Evolutionary conservation across 805 yeast species (phyloP), one percentile per base, ranked within the genome.

Genomic region (Saitoella complicata): DNA sequence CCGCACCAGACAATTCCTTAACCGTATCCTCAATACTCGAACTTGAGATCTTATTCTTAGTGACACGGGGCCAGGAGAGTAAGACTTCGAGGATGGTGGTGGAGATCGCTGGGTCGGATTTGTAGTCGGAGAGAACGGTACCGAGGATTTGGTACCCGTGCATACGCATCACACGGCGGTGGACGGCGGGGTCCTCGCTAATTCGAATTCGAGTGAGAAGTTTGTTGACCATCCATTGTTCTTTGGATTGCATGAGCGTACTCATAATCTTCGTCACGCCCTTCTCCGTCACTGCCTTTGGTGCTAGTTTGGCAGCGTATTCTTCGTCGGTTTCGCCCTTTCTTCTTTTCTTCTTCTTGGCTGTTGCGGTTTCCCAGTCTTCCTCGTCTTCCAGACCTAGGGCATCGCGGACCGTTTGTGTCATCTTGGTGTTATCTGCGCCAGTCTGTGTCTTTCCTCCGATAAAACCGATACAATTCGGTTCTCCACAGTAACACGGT

Each of bases 361-460:
- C 50, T 4, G 51, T 46, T n/a, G 50, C 51, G 10, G 51, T 38
- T 8, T 52, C 52, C 64, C 67, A 62, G 43, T 49, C 80, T 45
- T 69, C 75, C 55, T 76, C 79, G 57, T 84, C 94, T 49, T 75
- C 76, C 21, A 21, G 4, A 21, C 21, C 21, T 40, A 91, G 68
- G 0, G 95, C 96, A 49, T 82, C 93, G 7, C 91, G 76, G 34
- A 81, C 71, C 29, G 76, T 73, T 50, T 83, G 88, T 1, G 97
- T 95, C 42, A 88, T 68, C 46, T 84, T 64, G 37, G 83, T 70
- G 1, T 21, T 21, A 21, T 88, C 88, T 32, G 88, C 82, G 53
- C 86, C 94, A 1, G 97, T 86, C 64, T 91, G 98, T 2, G 95
- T 88, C 61, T 86, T 87, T 41, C 98, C 98, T 51, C 97, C 98